phyloP scores from a whole-genome alignment of 257 asterid genomes.

The Knoxia roxburghii region DNA sequence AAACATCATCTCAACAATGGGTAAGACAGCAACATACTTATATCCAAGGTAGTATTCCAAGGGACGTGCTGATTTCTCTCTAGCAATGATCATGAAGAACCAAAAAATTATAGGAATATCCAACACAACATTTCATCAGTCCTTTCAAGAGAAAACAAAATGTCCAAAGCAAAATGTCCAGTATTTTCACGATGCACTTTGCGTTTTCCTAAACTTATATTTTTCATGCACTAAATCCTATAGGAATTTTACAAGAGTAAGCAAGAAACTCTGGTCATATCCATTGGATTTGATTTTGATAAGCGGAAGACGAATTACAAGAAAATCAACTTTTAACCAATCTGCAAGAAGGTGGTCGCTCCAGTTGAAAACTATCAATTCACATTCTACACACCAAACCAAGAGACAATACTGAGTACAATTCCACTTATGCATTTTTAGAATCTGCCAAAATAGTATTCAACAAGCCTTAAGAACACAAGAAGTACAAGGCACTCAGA shows the following conservation, averaged over 20 bases:
- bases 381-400: background rate
- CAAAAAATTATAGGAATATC: background rate
- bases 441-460: background rate
- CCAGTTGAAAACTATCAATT: background rate
- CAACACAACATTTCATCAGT: background rate
- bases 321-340: background rate
- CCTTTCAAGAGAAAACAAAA: background rate
- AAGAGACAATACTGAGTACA: background rate
- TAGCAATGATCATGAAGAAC: background rate
- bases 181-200: background rate
- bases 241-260: background rate
- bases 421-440: background rate
- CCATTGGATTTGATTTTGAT: background rate
- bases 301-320: background rate
- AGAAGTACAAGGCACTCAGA: background rate
- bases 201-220: background rate
- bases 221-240: background rate
- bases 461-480: background rate
- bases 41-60: background rate
- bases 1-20: background rate
- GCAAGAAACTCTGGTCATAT: background rate
- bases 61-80: background rate
- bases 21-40: background rate
- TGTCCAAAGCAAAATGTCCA: background rate
- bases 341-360: background rate